Evolutionary conservation across 2,329 filamentous ascomycete genomes (phyloP).

Genomic region (Aspergillus ibericus): DNA sequence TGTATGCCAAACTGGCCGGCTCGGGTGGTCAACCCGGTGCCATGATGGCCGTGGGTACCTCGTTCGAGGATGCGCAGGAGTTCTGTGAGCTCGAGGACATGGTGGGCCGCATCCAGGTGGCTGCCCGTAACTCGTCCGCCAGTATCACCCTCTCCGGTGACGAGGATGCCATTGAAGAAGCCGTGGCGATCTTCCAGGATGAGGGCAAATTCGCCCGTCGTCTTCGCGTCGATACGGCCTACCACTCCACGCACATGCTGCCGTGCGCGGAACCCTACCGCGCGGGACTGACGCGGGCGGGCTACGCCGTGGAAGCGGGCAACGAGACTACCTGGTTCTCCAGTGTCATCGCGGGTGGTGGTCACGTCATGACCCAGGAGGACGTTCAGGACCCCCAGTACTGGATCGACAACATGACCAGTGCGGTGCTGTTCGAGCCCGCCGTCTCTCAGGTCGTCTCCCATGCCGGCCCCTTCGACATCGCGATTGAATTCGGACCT

Average conservation of each 20-base stretch:
- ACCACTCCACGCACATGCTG: constrained; percentile 45
- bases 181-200: not conserved
- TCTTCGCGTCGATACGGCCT: constrained; percentile 40
- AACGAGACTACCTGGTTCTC: not conserved
- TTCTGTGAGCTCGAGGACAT: not conserved
- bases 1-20: no score
- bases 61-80: constrained; percentile 4
- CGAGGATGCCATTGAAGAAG: constrained; percentile 2
- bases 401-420: constrained; percentile 10
- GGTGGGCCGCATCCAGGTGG: not conserved
- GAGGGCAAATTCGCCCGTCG: constrained; percentile 7
- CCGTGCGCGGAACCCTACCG: constrained; percentile 15
- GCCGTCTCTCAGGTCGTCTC: not conserved
- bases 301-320: no score
- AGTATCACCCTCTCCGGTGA: constrained; percentile 13
- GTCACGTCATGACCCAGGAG: no score
- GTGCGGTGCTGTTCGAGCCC: not conserved
- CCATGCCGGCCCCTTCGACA: not conserved
- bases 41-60: constrained; percentile 31
- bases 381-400: constrained; percentile 7
- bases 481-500: constrained; percentile 2
- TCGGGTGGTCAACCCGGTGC: constrained; percentile 15
- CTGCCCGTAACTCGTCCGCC: constrained; percentile 6
- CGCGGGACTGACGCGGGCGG: no score
- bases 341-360: not conserved